Conservation (phyloP, 1,139 yeast species). For the Sugiyamaella sp. region DNA sequence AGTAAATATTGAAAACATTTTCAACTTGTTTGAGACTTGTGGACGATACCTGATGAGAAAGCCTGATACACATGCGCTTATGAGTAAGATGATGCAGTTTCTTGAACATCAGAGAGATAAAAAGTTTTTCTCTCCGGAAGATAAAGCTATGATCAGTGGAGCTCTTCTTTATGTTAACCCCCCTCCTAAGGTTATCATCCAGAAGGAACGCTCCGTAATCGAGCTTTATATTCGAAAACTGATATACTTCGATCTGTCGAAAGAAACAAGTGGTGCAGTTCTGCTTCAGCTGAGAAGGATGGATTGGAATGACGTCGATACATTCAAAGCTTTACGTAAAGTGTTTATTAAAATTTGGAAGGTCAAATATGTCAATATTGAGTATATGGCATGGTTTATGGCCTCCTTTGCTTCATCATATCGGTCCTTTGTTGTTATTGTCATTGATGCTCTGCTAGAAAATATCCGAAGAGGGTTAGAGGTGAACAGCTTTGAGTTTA, state of each 20-base stretch:
- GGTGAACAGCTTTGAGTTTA: conserved; percentile 58
- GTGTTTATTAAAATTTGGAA: conserved; percentile 65
- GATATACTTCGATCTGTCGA: conserved; percentile 52
- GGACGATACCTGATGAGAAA: conserved; percentile 70
- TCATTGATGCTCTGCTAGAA: conserved; percentile 71
- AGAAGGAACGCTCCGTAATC: conserved; percentile 33
- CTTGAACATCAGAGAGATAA: conserved; percentile 56
- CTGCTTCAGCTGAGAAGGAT: conserved; percentile 49
- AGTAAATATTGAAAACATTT: conserved; percentile 30
- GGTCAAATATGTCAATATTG: conserved; percentile 59
- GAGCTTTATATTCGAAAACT: conserved; percentile 43
- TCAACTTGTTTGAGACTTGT: conserved; percentile 67
- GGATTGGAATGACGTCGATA: conserved; percentile 52
- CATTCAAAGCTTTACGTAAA: conserved; percentile 49
- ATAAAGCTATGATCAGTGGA: conserved; percentile 62
- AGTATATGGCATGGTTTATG: conserved; percentile 54
- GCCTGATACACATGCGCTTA: conserved; percentile 60
- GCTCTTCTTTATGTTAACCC: conserved; percentile 65
- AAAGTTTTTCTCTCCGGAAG: conserved; percentile 55
- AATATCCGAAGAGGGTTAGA: conserved; percentile 68
- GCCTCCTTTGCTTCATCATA: conserved; percentile 45
- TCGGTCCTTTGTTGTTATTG: conserved; percentile 43
- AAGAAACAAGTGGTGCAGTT: conserved; percentile 45
- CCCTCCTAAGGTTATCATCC: conserved; percentile 44
- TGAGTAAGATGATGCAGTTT: conserved; percentile 64